phyloP scores from a whole-genome alignment of 2,329 filamentous ascomycete species.

The Fonsecaea erecta region DNA sequence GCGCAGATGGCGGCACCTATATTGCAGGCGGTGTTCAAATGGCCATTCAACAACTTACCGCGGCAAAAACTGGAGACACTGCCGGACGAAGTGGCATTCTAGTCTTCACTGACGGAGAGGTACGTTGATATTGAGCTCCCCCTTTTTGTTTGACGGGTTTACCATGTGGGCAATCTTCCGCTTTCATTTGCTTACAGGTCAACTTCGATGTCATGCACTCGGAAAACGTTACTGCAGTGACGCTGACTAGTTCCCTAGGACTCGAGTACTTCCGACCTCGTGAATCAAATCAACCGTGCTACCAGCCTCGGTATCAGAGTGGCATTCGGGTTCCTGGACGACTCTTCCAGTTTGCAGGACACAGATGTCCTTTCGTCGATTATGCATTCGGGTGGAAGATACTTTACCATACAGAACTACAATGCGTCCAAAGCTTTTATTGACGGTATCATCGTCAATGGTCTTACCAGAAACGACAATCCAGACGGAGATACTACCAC shows the following conservation, averaged over 20 bases:
- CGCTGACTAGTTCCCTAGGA: not conserved
- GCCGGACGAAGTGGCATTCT: not conserved
- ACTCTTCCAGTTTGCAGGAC: not conserved
- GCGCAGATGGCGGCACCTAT: not conserved
- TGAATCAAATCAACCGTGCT: not conserved
- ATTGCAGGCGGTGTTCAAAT: not conserved
- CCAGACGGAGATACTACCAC: not conserved
- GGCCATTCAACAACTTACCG: not conserved
- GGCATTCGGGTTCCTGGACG: not conserved
- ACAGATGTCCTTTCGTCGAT: not conserved
- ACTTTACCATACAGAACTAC: slow-evolving; percentile 2
- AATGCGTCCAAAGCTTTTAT: not conserved
- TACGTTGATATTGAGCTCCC: not conserved
- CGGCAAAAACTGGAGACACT: not conserved
- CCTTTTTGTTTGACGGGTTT: not conserved
- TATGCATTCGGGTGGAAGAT: not conserved
- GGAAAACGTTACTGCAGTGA: not conserved
- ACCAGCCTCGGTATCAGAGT: not conserved
- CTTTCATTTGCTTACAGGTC: not conserved
- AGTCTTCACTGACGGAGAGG: slow-evolving; percentile 1
- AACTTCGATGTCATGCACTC: not conserved
- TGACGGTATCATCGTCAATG: not conserved
- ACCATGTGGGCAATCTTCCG: not conserved
- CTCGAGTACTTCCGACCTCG: not conserved
- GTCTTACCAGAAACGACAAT: not conserved